Percentiles rank a stretch among this genome's conserved stretches.
phyloP scores from a whole-genome alignment of 2,329 filamentous ascomycete genomes.

The Fusarium incarnatum region DNA sequence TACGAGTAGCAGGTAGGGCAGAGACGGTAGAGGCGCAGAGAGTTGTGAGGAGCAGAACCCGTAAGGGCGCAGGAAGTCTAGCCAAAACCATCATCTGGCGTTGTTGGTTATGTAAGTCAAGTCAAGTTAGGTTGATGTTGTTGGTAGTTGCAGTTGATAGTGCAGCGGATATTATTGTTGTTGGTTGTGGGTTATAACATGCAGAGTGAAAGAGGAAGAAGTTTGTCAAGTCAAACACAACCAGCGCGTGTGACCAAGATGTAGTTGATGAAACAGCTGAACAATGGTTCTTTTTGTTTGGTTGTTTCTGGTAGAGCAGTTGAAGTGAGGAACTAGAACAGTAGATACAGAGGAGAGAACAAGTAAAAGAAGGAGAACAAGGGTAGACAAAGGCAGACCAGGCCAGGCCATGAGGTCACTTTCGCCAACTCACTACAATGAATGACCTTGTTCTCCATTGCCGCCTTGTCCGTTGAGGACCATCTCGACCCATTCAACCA shows the following conservation, averaged over 20 bases:
- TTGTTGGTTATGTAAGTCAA: conserved; percentile 2
- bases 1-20: conserved; percentile 53
- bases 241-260: conserved; percentile 32
- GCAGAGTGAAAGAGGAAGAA: conserved; percentile 7
- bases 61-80: conserved; percentile 44
- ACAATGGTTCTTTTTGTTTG: conserved; percentile 34
- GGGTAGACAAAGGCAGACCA: conserved; percentile 25
- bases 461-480: conserved; percentile 19
- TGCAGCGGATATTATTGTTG: conserved; percentile 2
- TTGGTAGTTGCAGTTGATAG: conserved; percentile 7
- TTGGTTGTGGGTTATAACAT: conserved; percentile 15
- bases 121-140: not conserved
- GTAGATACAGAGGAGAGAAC: not conserved
- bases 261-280: conserved; percentile 15
- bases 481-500: conserved; percentile 34
- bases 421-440: not conserved
- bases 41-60: conserved; percentile 55
- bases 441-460: conserved; percentile 1
- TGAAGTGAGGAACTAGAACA: conserved; percentile 18
- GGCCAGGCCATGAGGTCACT: conserved; percentile 28
- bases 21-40: conserved; percentile 53
- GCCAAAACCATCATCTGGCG: conserved; percentile 32
- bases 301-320: conserved; percentile 15
- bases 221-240: conserved; percentile 31
- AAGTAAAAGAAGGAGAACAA: not conserved